These are phyloP conservation scores for Colletotrichum kahawae DNA, from an alignment of 2,329 filamentous ascomycete species.

Conservation along the genomic window DNA sequence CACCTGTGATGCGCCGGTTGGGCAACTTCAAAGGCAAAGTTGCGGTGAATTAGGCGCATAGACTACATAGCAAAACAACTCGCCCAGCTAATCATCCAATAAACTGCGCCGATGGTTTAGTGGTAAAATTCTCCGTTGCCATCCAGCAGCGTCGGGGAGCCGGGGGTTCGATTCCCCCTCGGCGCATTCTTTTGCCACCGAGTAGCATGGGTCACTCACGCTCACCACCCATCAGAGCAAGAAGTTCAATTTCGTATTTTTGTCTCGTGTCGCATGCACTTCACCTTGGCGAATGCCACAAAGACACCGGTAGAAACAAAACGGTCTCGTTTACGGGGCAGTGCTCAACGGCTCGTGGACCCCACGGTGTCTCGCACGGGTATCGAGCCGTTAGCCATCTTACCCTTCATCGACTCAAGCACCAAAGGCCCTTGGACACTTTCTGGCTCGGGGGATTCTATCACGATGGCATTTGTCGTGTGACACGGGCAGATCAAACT, in stretches of 20 bases:
- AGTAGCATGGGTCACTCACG: not conserved
- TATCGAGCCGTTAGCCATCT: not conserved
- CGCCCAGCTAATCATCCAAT: not conserved
- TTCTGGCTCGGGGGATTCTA: not conserved
- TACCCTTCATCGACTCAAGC: not conserved
- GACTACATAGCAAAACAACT: not conserved
- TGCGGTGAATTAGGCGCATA: not conserved
- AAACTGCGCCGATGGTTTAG: constrained; percentile 19
- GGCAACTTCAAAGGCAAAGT: not conserved
- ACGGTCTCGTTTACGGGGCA: not conserved
- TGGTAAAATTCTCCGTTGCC: constrained; percentile 24
- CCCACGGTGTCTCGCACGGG: not conserved
- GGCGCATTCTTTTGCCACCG: not conserved
- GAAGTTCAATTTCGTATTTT: not conserved
- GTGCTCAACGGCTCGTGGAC: not conserved
- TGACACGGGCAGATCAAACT: not conserved
- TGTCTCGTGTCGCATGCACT: not conserved
- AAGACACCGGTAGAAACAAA: not conserved
- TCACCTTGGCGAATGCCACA: not conserved
- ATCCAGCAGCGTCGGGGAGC: constrained; percentile 20
- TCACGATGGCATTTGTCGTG: not conserved
- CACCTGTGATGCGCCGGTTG: constrained; percentile 22
- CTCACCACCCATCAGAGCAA: fast-evolving
- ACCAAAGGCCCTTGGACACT: not conserved
- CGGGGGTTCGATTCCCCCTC: constrained; percentile 23